Evolutionary conservation across 108 stramenopile genomes (phyloP), one percentile per base, ranked within the genome.

Genomic region (Fragilariopsis cylindrus): DNA sequence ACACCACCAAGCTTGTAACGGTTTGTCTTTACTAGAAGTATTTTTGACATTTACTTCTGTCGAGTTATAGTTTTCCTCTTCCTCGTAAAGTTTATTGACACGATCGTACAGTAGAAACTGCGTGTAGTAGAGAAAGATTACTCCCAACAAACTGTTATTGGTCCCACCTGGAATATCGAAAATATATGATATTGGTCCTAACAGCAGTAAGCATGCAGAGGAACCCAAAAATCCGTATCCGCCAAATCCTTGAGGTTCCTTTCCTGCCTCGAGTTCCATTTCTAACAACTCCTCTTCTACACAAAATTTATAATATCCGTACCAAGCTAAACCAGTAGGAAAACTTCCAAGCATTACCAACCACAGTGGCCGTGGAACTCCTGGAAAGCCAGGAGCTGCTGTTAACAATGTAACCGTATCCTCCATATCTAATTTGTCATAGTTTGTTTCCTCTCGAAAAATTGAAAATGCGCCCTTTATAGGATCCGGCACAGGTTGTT

Each of bases 281-380:
- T 86, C 74, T 11, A 77, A 72, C 48, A 86, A 48, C 58, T 86
- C 85, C 43, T 86, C 82, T 48, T 86, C 85, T 9, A 86, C 80
- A 1, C 60, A 70, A 65, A 81, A 86, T 60, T 83, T 83, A 68
- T 83, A 83, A 48, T 78, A 86, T 12, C 80, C 85, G 57, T 86
- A 86, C 82, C 82, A 86, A 21, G 77, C 43, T 7, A 86, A 66
- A 30, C 72, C 81, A 42, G 2, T 80, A 78, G 48, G 85, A 80
- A 30, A 81, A 39, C 77, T 79, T 15, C 58, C 80, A 44, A 75
- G 57, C 47, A 86, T 78, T 13, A 71, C 69, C 19, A 83, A 58
- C 82, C 82, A 83, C 49, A 82, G 68, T 41, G 85, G 85, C 21
- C 82, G 72, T 4, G 82, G 80, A 48, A 78, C 64, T 43, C 72